Percentiles rank a stretch among this genome's conserved stretches.
Evolutionary conservation across 2,329 filamentous ascomycete genomes (phyloP).

Genomic region (Claviceps paspali): DNA sequence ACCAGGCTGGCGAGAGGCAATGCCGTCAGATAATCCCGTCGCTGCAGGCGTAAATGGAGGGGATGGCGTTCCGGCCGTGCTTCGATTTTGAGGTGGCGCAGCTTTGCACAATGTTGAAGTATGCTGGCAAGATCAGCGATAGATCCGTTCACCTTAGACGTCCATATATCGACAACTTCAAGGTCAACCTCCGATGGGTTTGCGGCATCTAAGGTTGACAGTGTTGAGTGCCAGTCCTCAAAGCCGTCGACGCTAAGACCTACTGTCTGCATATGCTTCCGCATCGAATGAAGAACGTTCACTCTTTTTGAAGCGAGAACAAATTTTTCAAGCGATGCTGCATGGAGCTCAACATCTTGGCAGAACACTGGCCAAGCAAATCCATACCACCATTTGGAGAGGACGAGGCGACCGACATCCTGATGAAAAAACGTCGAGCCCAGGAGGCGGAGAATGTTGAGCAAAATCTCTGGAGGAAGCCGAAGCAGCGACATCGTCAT

Average conservation of each 20-base stretch:
- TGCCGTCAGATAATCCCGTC: slow-evolving; percentile 5
- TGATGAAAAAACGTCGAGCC: slow-evolving; percentile 6
- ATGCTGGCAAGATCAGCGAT: slow-evolving; percentile 3
- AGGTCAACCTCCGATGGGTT: slow-evolving; percentile 1
- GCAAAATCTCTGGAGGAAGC: slow-evolving; percentile 6
- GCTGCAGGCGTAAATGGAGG: background rate
- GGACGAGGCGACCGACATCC: slow-evolving; percentile 5
- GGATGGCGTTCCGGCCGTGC: slow-evolving; percentile 5
- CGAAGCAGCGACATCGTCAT: slow-evolving; percentile 3
- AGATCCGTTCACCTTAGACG: slow-evolving; percentile 1
- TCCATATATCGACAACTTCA: slow-evolving; percentile 1
- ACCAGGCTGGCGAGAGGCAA: slow-evolving; percentile 4
- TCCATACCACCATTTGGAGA: slow-evolving; percentile 5
- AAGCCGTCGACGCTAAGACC: slow-evolving; percentile 3
- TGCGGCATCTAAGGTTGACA: background rate
- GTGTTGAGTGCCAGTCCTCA: slow-evolving; percentile 4
- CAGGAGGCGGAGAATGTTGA: slow-evolving; percentile 4
- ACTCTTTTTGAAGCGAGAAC: background rate
- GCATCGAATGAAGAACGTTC: slow-evolving; percentile 3
- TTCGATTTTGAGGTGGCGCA: slow-evolving; percentile 3
- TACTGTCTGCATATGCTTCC: background rate
- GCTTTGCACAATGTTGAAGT: slow-evolving; percentile 5
- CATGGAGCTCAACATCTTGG: slow-evolving; percentile 3
- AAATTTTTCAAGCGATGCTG: slow-evolving; percentile 3
- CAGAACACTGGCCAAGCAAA: slow-evolving; percentile 5